phyloP scores from a whole-genome alignment of 2,329 filamentous ascomycete genomes.

The Cercospora berteroae region DNA sequence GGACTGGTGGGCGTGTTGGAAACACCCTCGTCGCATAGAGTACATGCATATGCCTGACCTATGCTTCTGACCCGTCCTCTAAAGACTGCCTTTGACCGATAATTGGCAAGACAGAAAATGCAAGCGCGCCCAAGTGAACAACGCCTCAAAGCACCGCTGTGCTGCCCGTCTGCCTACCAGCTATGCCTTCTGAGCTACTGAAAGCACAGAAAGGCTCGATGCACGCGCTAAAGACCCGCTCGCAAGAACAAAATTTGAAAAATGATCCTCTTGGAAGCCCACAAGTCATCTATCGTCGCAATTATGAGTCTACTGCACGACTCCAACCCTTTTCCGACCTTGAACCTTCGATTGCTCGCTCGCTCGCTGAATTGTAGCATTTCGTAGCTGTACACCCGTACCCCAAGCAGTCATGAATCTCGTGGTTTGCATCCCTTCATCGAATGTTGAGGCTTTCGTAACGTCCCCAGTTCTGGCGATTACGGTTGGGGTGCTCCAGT shows the following conservation, averaged over 20 bases:
- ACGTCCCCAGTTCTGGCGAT: constrained; percentile 57
- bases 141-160: not conserved
- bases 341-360: not conserved
- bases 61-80: not conserved
- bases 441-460: constrained; percentile 65
- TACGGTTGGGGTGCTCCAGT: constrained; percentile 63
- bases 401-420: not conserved
- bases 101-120: not conserved
- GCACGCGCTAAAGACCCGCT: not conserved
- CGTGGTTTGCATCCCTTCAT: constrained; percentile 31
- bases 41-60: not conserved
- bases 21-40: not conserved
- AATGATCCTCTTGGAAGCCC: not conserved
- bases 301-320: not conserved
- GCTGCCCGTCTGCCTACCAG: not conserved
- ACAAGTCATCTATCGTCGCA: constrained; percentile 4
- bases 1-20: not conserved
- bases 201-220: not conserved
- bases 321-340: not conserved
- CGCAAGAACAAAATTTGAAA: constrained; percentile 3
- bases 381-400: constrained; percentile 11
- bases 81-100: not conserved
- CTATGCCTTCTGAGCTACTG: not conserved
- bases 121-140: not conserved
- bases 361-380: not conserved